Percentiles rank a stretch among this genome's conserved stretches.
These are phyloP conservation scores for Podila clonocystis DNA, from an alignment of 192 early-diverging fungal genomes.

Conservation along the genomic window DNA sequence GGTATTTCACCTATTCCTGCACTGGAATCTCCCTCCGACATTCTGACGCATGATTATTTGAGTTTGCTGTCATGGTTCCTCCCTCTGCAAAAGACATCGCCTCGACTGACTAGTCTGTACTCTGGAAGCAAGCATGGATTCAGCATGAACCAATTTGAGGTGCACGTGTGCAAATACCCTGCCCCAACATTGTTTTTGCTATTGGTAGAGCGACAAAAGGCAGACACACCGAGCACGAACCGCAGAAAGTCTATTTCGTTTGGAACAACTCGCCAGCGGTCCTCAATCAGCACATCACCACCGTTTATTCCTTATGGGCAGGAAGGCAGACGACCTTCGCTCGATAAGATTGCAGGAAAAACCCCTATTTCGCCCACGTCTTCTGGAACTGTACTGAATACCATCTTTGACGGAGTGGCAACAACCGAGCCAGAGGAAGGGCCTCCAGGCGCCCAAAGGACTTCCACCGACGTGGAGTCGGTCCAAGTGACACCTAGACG, in stretches of 20 bases:
- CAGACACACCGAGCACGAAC: conserved; percentile 7
- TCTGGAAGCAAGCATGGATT: conserved; percentile 62
- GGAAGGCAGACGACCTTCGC: conserved; percentile 9
- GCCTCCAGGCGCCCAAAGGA: not conserved
- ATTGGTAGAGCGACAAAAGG: conserved; percentile 35
- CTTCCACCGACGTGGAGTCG: not conserved
- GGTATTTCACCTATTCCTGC: conserved; percentile 16
- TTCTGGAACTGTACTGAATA: conserved; percentile 16
- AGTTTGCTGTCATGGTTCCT: conserved; percentile 58
- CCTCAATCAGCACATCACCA: conserved; percentile 16
- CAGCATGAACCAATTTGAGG: conserved; percentile 65
- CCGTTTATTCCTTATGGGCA: conserved; percentile 15
- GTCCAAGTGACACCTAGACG: not conserved
- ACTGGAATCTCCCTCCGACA: conserved; percentile 30
- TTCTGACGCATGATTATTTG: conserved; percentile 50
- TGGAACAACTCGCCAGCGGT: conserved; percentile 10
- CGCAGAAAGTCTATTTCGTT: conserved; percentile 39
- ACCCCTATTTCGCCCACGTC: conserved; percentile 9
- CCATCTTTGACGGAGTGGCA: conserved; percentile 19
- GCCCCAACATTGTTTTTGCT: conserved; percentile 61
- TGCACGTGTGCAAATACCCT: conserved; percentile 66
- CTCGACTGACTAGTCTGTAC: conserved; percentile 55
- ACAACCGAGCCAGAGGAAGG: not conserved
- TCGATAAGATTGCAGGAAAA: conserved; percentile 11
- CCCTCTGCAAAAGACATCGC: conserved; percentile 25